These are phyloP conservation scores for Cryptococcus amylolentus DNA, from an alignment of 1,284 basidiomycete genomes.

Conservation along the genomic window DNA sequence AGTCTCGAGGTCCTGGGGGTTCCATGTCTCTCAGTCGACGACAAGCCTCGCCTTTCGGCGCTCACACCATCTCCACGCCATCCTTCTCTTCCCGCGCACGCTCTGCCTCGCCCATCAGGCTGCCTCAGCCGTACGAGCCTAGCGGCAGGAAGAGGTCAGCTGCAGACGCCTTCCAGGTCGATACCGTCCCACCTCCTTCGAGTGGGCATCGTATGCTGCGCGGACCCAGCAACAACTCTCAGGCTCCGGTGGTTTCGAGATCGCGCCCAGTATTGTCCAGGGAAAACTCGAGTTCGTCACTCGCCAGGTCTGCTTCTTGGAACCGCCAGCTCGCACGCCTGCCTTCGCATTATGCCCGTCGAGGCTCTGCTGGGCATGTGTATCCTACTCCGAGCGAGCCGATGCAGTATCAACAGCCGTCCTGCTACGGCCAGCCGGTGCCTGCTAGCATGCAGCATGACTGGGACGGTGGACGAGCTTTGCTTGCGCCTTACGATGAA, in stretches of 20 bases:
- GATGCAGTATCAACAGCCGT: background rate
- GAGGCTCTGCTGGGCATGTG: slow-evolving; percentile 32
- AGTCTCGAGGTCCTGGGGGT: slow-evolving; percentile 15
- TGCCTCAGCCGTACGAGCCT: slow-evolving; percentile 4
- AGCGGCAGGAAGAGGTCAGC: slow-evolving; percentile 43
- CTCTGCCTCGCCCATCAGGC: slow-evolving; percentile 26
- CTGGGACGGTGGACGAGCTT: slow-evolving; percentile 15
- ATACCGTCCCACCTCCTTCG: background rate
- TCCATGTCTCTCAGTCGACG: background rate
- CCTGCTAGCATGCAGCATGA: background rate
- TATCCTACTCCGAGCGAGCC: slow-evolving; percentile 5
- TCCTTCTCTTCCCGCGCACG: slow-evolving; percentile 17
- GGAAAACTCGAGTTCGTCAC: slow-evolving; percentile 4
- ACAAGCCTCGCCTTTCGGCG: background rate
- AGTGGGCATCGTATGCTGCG: background rate
- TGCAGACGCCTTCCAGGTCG: slow-evolving; percentile 60
- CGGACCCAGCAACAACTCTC: no score
- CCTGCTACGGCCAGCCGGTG: background rate
- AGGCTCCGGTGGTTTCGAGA: no score
- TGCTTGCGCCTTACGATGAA: slow-evolving; percentile 24
- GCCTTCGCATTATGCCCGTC: slow-evolving; percentile 9
- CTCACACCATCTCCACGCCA: background rate
- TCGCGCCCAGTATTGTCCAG: background rate
- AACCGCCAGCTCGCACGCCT: slow-evolving; percentile 37
- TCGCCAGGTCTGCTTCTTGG: slow-evolving; percentile 32